Evolutionary conservation across 345 rosid genomes (phyloP), one percentile per base, ranked within the genome.

Genomic region (Arabidopsis arenosa): DNA sequence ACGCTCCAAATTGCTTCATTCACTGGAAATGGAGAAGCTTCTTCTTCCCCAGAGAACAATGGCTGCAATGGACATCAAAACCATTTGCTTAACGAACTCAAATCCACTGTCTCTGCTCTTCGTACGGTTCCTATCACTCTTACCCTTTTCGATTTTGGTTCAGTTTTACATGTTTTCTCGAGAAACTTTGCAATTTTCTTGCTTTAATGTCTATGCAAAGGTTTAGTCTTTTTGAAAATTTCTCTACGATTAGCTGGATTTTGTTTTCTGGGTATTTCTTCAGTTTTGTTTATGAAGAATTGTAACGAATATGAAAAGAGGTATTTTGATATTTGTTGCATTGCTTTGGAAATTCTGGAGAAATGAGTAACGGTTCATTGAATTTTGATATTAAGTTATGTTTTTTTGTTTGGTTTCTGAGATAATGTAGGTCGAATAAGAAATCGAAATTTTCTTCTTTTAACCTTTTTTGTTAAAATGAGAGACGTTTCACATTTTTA

Each of bases 41-140:
- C 59, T 66, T 45, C 68, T 41, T 56, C 48, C 12, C 56, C 61
- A 14, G 57, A 77, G 11, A 49, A 55, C 76, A 32, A 60, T 72
- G 72, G 49, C 11, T 78, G 77, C 59, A 3, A 15, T 36, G 52
- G 15, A 39, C 3, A 55, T 54, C 69, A 63, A 37, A 41, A 37
- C 36, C 66, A 56, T 37, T 63, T 66, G 44, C 62, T 76, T 58
- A 28, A 76, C 7, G 77, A 67, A 37, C 86, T 83, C 82, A 80
- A 72, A 63, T 75, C 83, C 61, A 69, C 56, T 45, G 74, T 81
- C 62, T 69, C 71, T 23, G 17, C 23, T 53, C 79, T 83, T 18
- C 82, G 86, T 83, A 74, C 26, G 52, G 8, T 10, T 44, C 26
- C 35, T 14, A 7, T 75, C 74, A 67, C 54, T 49, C 45, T 54